Evolutionary conservation across 306 rosid species (phyloP), one percentile per base, ranked within the genome.

Genomic region (Dryas octopetala): DNA sequence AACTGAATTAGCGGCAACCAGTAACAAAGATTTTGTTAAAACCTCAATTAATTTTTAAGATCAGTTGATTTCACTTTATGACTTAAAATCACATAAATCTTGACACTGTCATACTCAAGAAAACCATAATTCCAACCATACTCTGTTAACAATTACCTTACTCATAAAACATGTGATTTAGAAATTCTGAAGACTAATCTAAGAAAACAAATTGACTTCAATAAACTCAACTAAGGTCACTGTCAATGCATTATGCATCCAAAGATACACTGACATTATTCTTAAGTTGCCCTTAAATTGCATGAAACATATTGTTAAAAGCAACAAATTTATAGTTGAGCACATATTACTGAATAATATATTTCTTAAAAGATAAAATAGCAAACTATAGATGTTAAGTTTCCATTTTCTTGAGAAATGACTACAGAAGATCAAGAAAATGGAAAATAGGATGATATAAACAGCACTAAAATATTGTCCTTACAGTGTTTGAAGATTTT

Each of bases 401-500:
- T 41, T 5, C 13, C 32, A 70, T 11, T 5, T 73, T 19, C 6
- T 10, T 13, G 40, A 58, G 67, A 45, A 45, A 45, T 72, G 67
- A 41, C 76, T 71, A 48, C 23, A 23, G 54, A 45, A 16, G 7
- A 51, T 14, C 7, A 10, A 50, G 12, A 8, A 5, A 3, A 41
- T 0, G 7, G n/a, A 66, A 66, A 46, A 6, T 2, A 32, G 28
- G 59, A 61, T 7, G 64, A 53, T 62, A 17, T 62, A 48, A 66
- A 55, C n/a, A 68, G 28, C 77, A 66, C 12, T 61, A 40, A 32
- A 32, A 58, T 57, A n/a, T 23, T 45, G 62, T 57, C 76, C 63
- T 62, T 77, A 95, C 99, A 95, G 96, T 53, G 85, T 74, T 75
- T 70, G 8, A 71, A 92, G 92, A 77, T 79, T 68, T 83, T 80